A percentile compares a stretch with the other conserved stretches of the same genome.
Evolutionary conservation across 352 stramenopile genomes (phyloP).

Genomic region (Peronospora belbahrii): DNA sequence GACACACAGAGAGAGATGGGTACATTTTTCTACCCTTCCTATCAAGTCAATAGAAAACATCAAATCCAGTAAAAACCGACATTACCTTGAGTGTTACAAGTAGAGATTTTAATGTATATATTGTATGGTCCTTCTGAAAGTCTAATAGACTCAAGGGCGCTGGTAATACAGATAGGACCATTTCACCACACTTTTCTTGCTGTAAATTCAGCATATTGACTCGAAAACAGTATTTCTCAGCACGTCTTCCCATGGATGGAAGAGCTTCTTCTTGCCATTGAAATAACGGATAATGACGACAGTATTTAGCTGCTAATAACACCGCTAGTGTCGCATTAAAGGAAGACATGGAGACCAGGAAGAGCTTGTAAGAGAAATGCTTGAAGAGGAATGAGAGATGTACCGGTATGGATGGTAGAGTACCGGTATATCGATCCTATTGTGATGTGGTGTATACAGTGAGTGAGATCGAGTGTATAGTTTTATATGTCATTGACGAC

Average conservation of each 20-base stretch:
- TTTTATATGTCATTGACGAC: no score
- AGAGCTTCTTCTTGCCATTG: conserved; percentile 62
- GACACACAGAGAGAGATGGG: no score
- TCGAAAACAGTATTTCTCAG: conserved; percentile 62
- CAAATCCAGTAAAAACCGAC: not conserved
- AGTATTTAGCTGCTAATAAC: conserved; percentile 70
- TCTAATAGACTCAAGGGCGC: conserved; percentile 48
- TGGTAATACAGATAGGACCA: conserved; percentile 57
- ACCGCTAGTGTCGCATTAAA: conserved; percentile 60
- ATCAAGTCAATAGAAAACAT: no score
- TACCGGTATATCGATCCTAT: not conserved
- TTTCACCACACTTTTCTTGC: conserved; percentile 40
- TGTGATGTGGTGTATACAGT: no score
- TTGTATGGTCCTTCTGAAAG: conserved; percentile 42
- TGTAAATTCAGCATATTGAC: conserved; percentile 66
- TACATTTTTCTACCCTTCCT: no score
- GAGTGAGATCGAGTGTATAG: no score
- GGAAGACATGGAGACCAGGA: conserved; percentile 25
- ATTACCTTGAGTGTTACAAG: conserved; percentile 65
- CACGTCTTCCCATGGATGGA: conserved; percentile 42
- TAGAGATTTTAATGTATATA: conserved; percentile 70
- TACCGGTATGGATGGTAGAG: no score
- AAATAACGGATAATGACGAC: conserved; percentile 59
- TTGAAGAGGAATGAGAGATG: no score
- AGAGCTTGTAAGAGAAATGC: no score